phyloP scores from a whole-genome alignment of 768 basidiomycete genomes.

The Calocybe indica region DNA sequence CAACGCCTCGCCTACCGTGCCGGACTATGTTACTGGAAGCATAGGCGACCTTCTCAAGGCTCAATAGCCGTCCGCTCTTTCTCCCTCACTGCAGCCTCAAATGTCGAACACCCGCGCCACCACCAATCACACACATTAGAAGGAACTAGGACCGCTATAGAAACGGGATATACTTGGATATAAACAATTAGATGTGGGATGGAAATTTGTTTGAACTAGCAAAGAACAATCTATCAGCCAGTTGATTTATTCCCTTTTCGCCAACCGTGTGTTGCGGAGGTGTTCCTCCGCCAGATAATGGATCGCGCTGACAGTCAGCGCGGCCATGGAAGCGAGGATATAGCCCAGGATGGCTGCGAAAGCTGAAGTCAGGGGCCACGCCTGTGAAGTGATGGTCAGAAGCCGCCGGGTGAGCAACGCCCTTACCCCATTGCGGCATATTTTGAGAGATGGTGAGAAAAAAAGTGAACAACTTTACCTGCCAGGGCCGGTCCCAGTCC shows the following conservation, averaged over 20 bases:
- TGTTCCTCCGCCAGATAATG: constrained; percentile 34
- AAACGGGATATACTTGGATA: neutral
- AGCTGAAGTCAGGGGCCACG: constrained; percentile 79
- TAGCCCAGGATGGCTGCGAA: constrained; percentile 69
- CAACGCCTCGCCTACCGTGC: constrained; percentile 64
- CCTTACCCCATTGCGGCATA: no score
- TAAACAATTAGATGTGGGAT: no score
- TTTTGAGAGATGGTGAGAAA: neutral
- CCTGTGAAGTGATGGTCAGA: constrained; percentile 32
- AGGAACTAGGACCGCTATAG: neutral
- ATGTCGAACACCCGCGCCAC: neutral
- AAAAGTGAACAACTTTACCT: constrained; percentile 45
- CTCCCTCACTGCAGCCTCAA: neutral
- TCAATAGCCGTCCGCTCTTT: constrained; percentile 2
- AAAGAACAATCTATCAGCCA: constrained; percentile 2
- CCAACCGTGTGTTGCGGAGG: constrained; percentile 14
- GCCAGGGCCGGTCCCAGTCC: constrained; percentile 98
- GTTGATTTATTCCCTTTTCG: constrained; percentile 7
- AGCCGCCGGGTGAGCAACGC: neutral
- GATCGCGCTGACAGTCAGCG: constrained; percentile 40
- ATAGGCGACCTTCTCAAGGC: constrained; percentile 71
- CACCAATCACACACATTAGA: neutral
- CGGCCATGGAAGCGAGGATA: constrained; percentile 50
- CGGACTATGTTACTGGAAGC: constrained; percentile 74
- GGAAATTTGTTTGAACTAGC: neutral